phyloP scores from a whole-genome alignment of 2,329 filamentous ascomycete genomes.

The Verticillium klebahnii region DNA sequence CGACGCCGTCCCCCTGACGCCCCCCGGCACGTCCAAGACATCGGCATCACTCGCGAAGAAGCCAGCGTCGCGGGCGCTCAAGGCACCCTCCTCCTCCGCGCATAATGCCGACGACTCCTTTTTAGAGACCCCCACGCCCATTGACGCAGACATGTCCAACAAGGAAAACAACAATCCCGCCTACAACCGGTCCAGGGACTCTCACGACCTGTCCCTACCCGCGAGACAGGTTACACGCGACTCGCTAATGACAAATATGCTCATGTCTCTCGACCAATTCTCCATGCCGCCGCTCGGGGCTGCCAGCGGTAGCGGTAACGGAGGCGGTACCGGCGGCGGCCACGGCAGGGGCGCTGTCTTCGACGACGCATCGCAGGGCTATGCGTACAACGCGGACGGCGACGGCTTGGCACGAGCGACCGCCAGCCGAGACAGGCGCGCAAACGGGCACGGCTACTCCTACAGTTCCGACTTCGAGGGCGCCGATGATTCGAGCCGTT shows the following conservation, averaged over 20 bases:
- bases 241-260: conserved; percentile 93
- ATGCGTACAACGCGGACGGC: conserved; percentile 10
- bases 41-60: conserved; percentile 2
- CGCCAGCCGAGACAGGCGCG: conserved; percentile 14
- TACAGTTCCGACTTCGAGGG: conserved; percentile 61
- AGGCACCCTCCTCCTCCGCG: conserved; percentile 15
- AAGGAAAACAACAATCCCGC: conserved; percentile 23
- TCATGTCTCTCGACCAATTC: conserved; percentile 85
- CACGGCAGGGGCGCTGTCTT: conserved; percentile 1
- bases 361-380: conserved; percentile 8
- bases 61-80: conserved; percentile 26
- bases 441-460: conserved; percentile 28
- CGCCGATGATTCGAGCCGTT: conserved; percentile 47
- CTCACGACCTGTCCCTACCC: conserved; percentile 81
- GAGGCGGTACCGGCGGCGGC: not conserved
- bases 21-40: conserved; percentile 9
- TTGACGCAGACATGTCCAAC: conserved; percentile 26
- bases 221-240: conserved; percentile 75
- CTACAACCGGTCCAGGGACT: conserved; percentile 47
- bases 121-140: conserved; percentile 33
- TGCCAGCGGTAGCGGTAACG: conserved; percentile 1
- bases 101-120: conserved; percentile 27
- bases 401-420: conserved; percentile 8
- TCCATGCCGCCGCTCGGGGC: conserved; percentile 37
- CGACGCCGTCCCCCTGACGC: conserved; percentile 3